phyloP scores from a whole-genome alignment of 192 early-diverging fungal genomes.

The Gamsiella multidivaricata region DNA sequence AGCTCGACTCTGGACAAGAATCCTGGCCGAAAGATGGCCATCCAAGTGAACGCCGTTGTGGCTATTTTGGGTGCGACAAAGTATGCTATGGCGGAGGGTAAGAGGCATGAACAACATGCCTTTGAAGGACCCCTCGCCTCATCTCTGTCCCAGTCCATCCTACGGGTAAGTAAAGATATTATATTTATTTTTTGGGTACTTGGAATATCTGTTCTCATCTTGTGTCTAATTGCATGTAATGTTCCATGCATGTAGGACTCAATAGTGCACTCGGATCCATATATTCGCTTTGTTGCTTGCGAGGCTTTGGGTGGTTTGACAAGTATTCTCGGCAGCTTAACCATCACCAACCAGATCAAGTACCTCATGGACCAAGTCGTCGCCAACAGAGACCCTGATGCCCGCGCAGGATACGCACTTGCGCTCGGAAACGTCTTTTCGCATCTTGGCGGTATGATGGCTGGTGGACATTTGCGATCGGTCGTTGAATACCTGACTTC shows the following conservation, averaged over 20 bases:
- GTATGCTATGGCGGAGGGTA: conserved; percentile 62
- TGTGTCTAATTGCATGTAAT: no score
- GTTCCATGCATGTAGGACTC: no score
- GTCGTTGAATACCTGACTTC: conserved; percentile 92
- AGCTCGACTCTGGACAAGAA: conserved; percentile 72
- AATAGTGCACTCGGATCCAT: conserved; percentile 74
- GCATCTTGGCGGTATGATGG: conserved; percentile 91
- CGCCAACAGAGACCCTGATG: conserved; percentile 92
- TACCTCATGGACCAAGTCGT: conserved; percentile 88
- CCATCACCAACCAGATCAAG: conserved; percentile 80
- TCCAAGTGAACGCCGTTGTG: conserved; percentile 82
- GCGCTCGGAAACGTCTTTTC: conserved; percentile 91
- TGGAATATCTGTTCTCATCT: no score
- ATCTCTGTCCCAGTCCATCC: conserved; percentile 57
- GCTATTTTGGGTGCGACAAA: conserved; percentile 80
- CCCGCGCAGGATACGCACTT: conserved; percentile 90
- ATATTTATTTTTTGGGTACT: no score
- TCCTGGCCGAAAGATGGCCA: conserved; percentile 77
- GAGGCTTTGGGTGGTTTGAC: conserved; percentile 87
- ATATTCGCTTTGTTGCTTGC: conserved; percentile 79
- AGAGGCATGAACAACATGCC: conserved; percentile 35
- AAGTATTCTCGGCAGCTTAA: conserved; percentile 69
- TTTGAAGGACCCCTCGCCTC: conserved; percentile 34
- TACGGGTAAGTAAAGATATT: conserved; percentile 42
- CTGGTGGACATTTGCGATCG: conserved; percentile 82